Base-by-base conservation (phyloP, 495 filamentous ascomycete genomes). In the Xeromyces bisporus region DNA sequence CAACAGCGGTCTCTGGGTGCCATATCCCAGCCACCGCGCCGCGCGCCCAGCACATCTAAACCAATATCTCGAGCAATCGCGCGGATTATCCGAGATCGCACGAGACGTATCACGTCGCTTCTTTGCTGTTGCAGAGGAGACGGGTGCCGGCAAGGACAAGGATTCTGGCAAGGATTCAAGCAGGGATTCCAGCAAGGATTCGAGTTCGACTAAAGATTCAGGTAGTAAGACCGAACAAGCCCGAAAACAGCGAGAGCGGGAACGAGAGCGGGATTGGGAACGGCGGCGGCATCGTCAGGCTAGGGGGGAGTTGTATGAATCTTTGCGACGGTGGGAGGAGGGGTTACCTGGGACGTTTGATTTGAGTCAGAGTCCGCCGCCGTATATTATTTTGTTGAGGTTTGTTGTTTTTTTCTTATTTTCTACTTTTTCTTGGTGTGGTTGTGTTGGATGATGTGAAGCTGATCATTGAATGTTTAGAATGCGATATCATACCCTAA, bases 41-140 rank as follows among this genome's bases (percentile, higher is more conserved):
- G 24, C 46, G 1, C 44, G 55, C 2, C 47, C 46, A 4, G 47
- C 56, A 1, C 50, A 51, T 23, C 29, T 55, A 8, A 47, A 44
- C 23, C 44, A 51, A 14, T 64, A 50, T 32, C 59, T 64, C 26
- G 51, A 58, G 6, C 44, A 59, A 29, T 45, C 50, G 8, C 59
- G 53, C 36, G 51, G 50, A 23, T 25, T 64, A 11, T 59, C 52
- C 8, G 51, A 53, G 1, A 60, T 64, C 26, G 48, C 56, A 3
- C 41, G 55, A 5, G 56, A 62, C 34, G 57, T 64, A 15, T 64
- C 60, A 3, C 47, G 43, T 12, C 46, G 33, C 8, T 49, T 60
- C 34, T 64, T 60, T 31, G 37, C n/a, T n/a, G n/a, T n/a, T n/a
- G n/a, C n/a, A n/a, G n/a, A n/a, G n/a, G n/a, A n/a, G n/a, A n/a